phyloP scores from a whole-genome alignment of 139 green algal species.

The Chlamydomonas sp. region DNA sequence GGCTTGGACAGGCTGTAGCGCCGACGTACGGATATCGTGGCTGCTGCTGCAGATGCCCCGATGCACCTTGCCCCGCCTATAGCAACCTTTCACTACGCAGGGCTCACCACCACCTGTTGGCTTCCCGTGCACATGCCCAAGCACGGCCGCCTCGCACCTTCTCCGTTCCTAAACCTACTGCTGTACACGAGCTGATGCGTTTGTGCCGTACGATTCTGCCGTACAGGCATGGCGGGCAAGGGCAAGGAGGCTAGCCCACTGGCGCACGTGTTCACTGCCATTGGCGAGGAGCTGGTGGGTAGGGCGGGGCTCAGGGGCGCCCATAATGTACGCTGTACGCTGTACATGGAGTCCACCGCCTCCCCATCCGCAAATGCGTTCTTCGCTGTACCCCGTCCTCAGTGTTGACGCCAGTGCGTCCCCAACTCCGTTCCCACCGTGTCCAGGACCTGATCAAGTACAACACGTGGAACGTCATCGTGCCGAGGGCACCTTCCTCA shows the following conservation, averaged over 20 bases:
- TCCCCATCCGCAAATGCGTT: no score
- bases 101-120: neutral
- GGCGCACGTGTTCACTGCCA: slow-evolving; percentile 80
- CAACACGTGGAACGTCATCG: slow-evolving; percentile 94
- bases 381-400: no score
- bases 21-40: no score
- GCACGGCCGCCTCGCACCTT: neutral
- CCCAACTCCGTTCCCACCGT: no score
- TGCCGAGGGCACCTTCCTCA: slow-evolving; percentile 91
- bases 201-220: neutral
- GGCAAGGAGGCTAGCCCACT: slow-evolving; percentile 83
- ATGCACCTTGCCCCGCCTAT: neutral
- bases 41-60: no score
- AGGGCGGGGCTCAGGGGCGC: no score
- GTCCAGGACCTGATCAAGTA: slow-evolving; percentile 81
- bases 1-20: no score
- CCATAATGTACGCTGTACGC: no score
- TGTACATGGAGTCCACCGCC: no score
- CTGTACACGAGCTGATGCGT: neutral
- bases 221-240: slow-evolving; percentile 28
- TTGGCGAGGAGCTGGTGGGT: slow-evolving; percentile 75
- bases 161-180: neutral
- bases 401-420: no score
- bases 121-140: neutral
- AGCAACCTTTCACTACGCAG: neutral